Evolutionary conservation across 1,139 yeast species (phyloP).

Genomic region (Geotrichum fermentans): DNA sequence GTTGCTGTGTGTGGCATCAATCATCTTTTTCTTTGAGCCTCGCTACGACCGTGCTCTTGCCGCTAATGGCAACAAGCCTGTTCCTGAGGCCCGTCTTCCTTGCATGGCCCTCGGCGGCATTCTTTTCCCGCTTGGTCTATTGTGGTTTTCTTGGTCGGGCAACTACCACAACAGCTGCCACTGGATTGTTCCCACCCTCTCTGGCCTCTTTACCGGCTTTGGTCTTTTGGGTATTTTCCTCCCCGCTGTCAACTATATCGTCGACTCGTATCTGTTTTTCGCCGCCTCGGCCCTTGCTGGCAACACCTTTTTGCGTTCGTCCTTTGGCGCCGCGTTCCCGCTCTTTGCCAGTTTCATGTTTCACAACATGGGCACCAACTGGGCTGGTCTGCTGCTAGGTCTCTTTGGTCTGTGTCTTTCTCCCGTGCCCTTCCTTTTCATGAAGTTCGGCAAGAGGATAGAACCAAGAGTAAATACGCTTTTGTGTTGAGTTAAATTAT

Average conservation of each 20-base stretch:
- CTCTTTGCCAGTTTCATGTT: slow-evolving; percentile 76
- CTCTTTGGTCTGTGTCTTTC: slow-evolving; percentile 56
- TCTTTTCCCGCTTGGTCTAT: slow-evolving; percentile 66
- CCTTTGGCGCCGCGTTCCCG: slow-evolving; percentile 73
- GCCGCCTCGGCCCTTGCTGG: slow-evolving; percentile 93
- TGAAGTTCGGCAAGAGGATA: slow-evolving; percentile 55
- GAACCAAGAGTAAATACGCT: neutral
- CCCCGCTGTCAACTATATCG: slow-evolving; percentile 72
- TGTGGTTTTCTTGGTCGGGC: slow-evolving; percentile 88
- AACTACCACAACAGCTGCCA: slow-evolving; percentile 60
- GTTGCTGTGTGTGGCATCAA: slow-evolving; percentile 28
- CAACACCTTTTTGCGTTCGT: slow-evolving; percentile 77
- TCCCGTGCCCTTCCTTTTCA: slow-evolving; percentile 75
- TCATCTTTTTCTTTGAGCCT: slow-evolving; percentile 32
- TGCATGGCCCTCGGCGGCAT: slow-evolving; percentile 69
- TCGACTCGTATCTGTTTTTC: slow-evolving; percentile 69
- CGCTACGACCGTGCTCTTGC: slow-evolving; percentile 41
- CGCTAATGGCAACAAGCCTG: slow-evolving; percentile 52
- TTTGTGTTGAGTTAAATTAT: neutral
- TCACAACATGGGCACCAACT: slow-evolving; percentile 63
- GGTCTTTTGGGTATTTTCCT: slow-evolving; percentile 74
- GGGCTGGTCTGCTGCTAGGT: slow-evolving; percentile 81
- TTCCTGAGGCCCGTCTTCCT: slow-evolving; percentile 76
- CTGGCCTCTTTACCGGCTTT: slow-evolving; percentile 66
- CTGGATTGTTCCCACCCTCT: slow-evolving; percentile 81